Base-by-base conservation (phyloP, 805 yeast genomes). In the Danielozyma ontarioensis region DNA sequence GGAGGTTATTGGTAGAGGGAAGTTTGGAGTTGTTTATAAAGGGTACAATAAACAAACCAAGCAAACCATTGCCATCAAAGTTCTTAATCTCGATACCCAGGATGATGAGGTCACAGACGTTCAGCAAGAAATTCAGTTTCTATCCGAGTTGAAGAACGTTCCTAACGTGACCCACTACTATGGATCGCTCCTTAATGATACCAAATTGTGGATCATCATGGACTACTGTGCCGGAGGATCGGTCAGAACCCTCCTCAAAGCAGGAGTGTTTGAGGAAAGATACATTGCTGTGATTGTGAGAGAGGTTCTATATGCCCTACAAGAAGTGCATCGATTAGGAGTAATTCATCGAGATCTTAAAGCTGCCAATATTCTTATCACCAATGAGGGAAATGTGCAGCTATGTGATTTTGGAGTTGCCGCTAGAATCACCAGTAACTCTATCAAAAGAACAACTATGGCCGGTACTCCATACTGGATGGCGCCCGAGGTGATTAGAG, bases 351-450 rank as follows among this genome's bases (percentile, higher is more conserved):
- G 99, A 46, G 99, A 93, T 58, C 76, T 93, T 48, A 93, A 93
- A 58, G 96, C 97, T 2, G 99, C 98, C 0, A 93, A 93, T 55
- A 86, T 93, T 10, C 70, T 93, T 40, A 83, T 93, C 33, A 75
- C 89, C 3, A 85, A 84, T 44, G 94, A 85, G 31, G 99, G 98
- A 4, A 75, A 73, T 33, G 95, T 94, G 3, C 86, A 85, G 51
- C 71, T 93, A 28, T 93, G 98, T 70, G 99, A 93, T 57, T 93
- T 93, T 61, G 99, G 99, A 21, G 98, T 94, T 15, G 98, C 99
- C 1, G 97, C 97, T 2, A 90, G 87, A 53, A 65, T 89, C 28
- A 77, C 94, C 2, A 72, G 89, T 24, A 73, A 80, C 25, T 76
- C 79, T 13, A 56, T 80, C 29, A 86, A 88, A 53, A 70, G 98